A percentile compares a stretch with the other conserved stretches of the same genome.
These are phyloP conservation scores for Candida methanosorbosa DNA, from an alignment of 805 yeast genomes.

Conservation along the genomic window DNA sequence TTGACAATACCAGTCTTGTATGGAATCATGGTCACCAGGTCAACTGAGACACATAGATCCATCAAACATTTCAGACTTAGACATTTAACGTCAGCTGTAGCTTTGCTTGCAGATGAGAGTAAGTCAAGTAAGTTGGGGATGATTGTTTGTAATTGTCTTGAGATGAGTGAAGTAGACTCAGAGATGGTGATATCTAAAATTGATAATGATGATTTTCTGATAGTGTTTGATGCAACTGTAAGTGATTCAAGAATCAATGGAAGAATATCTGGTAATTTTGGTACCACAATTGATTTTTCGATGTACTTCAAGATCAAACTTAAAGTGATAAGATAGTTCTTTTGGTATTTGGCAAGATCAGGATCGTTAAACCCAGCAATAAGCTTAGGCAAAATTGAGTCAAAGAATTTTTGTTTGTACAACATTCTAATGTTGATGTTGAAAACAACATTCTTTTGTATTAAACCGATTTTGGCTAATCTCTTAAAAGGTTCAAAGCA, in stretches of 20 bases:
- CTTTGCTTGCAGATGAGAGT: conserved; percentile 9
- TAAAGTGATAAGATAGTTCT: conserved; percentile 55
- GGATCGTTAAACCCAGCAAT: conserved; percentile 34
- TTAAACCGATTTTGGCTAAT: conserved; percentile 6
- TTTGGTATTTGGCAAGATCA: conserved; percentile 21
- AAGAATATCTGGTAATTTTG: conserved; percentile 53
- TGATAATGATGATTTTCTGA: conserved; percentile 16
- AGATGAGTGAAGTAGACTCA: conserved; percentile 45
- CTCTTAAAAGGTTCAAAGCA: conserved; percentile 40
- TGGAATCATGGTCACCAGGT: conserved; percentile 36
- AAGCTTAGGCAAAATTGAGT: conserved; percentile 46
- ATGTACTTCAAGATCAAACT: conserved; percentile 60
- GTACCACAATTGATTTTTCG: conserved; percentile 51
- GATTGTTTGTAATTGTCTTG: conserved; percentile 46
- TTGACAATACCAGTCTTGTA: conserved; percentile 41
- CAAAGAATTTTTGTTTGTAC: conserved; percentile 76
- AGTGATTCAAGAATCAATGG: conserved; percentile 68
- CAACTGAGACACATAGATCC: conserved; percentile 32
- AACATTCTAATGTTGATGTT: conserved; percentile 56
- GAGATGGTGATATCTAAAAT: conserved; percentile 29
- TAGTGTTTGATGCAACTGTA: conserved; percentile 10
- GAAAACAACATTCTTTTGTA: conserved; percentile 22
- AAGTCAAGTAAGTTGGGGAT: conserved; percentile 44
- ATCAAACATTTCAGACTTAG: conserved; percentile 52
- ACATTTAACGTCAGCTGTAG: conserved; percentile 39